These are phyloP conservation scores for Clohesyomyces aquaticus DNA, from an alignment of 495 filamentous ascomycete species.

Conservation along the genomic window DNA sequence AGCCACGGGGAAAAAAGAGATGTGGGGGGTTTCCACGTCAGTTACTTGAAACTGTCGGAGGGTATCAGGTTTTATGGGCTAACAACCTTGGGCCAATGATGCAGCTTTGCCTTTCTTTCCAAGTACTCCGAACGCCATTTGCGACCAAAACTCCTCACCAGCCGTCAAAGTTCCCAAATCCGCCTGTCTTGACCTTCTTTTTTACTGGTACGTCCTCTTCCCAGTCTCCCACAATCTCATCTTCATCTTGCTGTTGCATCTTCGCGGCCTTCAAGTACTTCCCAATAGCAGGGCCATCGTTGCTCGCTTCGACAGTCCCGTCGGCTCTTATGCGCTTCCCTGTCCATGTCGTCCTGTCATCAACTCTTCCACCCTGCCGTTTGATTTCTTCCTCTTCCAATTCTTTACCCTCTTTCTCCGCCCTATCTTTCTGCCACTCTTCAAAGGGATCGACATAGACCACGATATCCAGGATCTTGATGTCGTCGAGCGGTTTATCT, in stretches of 20 bases:
- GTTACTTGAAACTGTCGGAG: no score
- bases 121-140: not conserved
- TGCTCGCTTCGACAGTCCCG: slow-evolving; percentile 56
- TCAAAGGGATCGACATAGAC: slow-evolving; percentile 96
- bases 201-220: slow-evolving; percentile 69
- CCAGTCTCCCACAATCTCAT: slow-evolving; percentile 59
- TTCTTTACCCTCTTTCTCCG: slow-evolving; percentile 50
- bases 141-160: slow-evolving; percentile 58
- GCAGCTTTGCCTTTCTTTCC: no score
- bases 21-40: no score
- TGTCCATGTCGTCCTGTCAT: slow-evolving; percentile 89
- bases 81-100: no score
- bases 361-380: slow-evolving; percentile 61
- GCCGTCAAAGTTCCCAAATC: slow-evolving; percentile 91
- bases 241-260: slow-evolving; percentile 49
- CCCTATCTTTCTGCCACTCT: slow-evolving; percentile 75
- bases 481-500: slow-evolving; percentile 72
- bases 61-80: no score
- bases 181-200: slow-evolving; percentile 80
- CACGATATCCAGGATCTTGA: slow-evolving; percentile 78
- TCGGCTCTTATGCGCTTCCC: slow-evolving; percentile 63
- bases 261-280: slow-evolving; percentile 74
- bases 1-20: no score
- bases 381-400: slow-evolving; percentile 49
- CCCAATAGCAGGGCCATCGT: slow-evolving; percentile 63